phyloP scores from a whole-genome alignment of 2,329 filamentous ascomycete genomes.

The Ploettnerulaceae sp. region DNA sequence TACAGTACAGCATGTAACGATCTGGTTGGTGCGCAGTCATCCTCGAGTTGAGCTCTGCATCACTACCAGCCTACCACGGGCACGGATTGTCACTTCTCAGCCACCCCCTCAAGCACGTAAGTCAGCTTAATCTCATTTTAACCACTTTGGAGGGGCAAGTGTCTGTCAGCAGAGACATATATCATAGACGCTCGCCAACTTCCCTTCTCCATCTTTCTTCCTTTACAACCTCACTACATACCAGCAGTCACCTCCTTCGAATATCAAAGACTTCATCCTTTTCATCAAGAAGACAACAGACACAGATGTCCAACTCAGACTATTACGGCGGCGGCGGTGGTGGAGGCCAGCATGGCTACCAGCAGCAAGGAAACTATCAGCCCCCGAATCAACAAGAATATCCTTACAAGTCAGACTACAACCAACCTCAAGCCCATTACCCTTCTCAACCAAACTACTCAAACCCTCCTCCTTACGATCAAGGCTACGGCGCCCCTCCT shows the following conservation, averaged over 20 bases:
- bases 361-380: conserved; percentile 17
- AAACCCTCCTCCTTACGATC: conserved; percentile 15
- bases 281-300: conserved; percentile 1
- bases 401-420: conserved; percentile 21
- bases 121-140: conserved; percentile 5
- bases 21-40: neutral
- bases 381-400: conserved; percentile 19
- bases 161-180: neutral
- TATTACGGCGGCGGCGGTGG: conserved; percentile 28
- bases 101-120: conserved; percentile 5
- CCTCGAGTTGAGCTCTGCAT: neutral
- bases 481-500: conserved; percentile 18
- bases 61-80: neutral
- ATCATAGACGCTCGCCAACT: conserved; percentile 1
- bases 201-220: neutral
- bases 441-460: conserved; percentile 20
- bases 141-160: conserved; percentile 1
- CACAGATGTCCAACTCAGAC: conserved; percentile 25
- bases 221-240: neutral
- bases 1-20: neutral
- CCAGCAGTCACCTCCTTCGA: neutral
- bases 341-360: conserved; percentile 11
- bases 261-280: neutral
- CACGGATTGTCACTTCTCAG: no score
- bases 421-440: conserved; percentile 18